Evolutionary conservation across 1,284 basidiomycete species (phyloP).

Genomic region (Tetrapyrgos nigripes): DNA sequence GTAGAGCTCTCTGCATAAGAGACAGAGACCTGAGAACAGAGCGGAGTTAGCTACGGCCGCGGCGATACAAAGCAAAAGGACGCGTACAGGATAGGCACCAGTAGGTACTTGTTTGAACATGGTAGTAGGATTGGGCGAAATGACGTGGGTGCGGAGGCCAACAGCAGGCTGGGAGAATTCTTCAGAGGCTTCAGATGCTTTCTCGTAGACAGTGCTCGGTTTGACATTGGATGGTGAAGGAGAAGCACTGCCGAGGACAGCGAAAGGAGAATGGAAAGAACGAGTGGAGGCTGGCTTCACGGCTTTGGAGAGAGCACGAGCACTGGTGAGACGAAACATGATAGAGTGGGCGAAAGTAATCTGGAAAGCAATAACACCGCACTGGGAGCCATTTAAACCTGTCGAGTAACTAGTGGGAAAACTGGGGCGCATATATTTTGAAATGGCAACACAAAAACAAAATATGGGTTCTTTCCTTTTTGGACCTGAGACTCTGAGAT

Average conservation of each 20-base stretch:
- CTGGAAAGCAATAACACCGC: not conserved
- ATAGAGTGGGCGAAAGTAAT: not conserved
- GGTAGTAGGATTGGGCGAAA: conserved; percentile 19
- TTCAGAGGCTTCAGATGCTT: conserved; percentile 55
- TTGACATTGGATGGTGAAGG: conserved; percentile 25
- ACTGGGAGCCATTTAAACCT: not conserved
- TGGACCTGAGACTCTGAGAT: too few species aligned
- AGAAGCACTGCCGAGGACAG: conserved; percentile 47
- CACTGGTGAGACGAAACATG: not conserved
- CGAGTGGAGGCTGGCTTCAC: conserved; percentile 29
- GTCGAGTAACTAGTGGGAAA: too few species aligned
- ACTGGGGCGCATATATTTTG: too few species aligned
- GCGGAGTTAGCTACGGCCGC: not conserved
- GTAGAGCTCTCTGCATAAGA: not conserved
- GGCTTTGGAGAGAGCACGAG: conserved; percentile 5
- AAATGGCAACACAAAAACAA: too few species aligned
- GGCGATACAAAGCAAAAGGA: not conserved
- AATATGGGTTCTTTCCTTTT: too few species aligned
- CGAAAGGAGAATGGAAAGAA: conserved; percentile 67
- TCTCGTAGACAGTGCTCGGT: conserved; percentile 52
- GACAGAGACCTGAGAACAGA: not conserved
- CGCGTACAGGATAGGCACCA: conserved; percentile 14
- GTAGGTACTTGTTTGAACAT: conserved; percentile 13
- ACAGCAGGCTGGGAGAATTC: conserved; percentile 41
- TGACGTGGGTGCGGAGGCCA: conserved; percentile 34